Conservation (phyloP, 176 grass and related monocot genomes). For the Alloteropsis semialata region DNA sequence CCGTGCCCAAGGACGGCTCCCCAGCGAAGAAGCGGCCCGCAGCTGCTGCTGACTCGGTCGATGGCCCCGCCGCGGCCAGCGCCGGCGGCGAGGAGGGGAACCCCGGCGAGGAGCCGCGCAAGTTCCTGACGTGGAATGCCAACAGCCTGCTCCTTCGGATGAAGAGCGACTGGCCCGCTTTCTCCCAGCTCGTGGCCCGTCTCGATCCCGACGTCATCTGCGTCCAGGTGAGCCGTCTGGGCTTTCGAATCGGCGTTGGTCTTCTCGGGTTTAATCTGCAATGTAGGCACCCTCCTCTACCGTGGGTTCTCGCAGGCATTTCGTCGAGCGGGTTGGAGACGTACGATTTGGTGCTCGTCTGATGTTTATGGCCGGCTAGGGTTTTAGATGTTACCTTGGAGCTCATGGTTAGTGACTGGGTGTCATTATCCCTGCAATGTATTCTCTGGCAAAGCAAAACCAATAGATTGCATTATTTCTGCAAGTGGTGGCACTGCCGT, state of each 20-base stretch:
- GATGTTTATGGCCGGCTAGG: not conserved
- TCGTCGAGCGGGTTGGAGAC: conserved; percentile 4
- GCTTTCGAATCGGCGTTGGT: not conserved
- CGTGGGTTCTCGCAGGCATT: not conserved
- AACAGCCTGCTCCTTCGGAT: conserved; percentile 92
- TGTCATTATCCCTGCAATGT: not conserved
- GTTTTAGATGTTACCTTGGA: not conserved
- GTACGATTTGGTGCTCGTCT: not conserved
- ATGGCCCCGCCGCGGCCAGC: not conserved
- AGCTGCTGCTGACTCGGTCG: conserved; percentile 9
- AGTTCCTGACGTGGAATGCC: conserved; percentile 89
- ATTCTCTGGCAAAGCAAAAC: not conserved
- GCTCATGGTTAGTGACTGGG: not conserved
- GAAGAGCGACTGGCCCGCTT: conserved; percentile 84
- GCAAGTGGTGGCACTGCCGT: not conserved
- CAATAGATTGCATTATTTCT: not conserved
- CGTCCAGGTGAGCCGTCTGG: conserved; percentile 53
- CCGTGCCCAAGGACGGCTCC: conserved; percentile 73
- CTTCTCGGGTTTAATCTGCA: not conserved
- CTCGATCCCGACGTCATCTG: conserved; percentile 88
- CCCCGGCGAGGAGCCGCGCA: conserved; percentile 50
- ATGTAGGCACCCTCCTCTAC: not conserved
- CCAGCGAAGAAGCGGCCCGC: conserved; percentile 59
- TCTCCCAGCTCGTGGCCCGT: conserved; percentile 62
- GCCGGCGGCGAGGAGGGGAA: conserved; percentile 9